Evolutionary conservation across 345 rosid species (phyloP).

Genomic region (Noccaea caerulescens): DNA sequence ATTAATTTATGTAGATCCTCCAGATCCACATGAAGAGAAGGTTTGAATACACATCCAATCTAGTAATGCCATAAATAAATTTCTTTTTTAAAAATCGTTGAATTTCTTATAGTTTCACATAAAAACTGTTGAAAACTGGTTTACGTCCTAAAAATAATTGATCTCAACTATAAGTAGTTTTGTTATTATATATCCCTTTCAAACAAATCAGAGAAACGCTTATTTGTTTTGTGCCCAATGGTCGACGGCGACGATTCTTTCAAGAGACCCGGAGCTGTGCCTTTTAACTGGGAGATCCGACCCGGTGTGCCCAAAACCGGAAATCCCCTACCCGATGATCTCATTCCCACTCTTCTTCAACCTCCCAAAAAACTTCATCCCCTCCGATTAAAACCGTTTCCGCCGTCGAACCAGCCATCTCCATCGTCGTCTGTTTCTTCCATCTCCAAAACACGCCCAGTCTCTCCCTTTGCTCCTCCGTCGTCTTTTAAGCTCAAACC

Average conservation of each 20-base stretch:
- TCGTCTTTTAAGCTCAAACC: slow-evolving; percentile 16
- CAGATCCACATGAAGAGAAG: slow-evolving; percentile 27
- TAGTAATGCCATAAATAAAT: slow-evolving; percentile 4
- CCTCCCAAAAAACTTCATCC: slow-evolving; percentile 43
- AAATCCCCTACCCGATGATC: slow-evolving; percentile 34
- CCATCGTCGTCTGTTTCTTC: not conserved
- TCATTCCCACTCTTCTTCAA: slow-evolving; percentile 20
- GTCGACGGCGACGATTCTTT: slow-evolving; percentile 58
- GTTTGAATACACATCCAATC: slow-evolving; percentile 9
- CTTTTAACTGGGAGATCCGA: slow-evolving; percentile 92
- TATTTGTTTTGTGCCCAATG: slow-evolving; percentile 1
- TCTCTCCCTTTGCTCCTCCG: slow-evolving; percentile 41
- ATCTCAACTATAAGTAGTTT: slow-evolving; percentile 16
- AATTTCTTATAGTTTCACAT: slow-evolving; percentile 7
- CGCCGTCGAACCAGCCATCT: slow-evolving; percentile 11
- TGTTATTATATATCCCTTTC: not conserved
- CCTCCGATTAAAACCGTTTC: slow-evolving; percentile 39
- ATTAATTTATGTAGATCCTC: not conserved
- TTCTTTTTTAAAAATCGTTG: slow-evolving; percentile 19
- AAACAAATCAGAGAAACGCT: slow-evolving; percentile 18
- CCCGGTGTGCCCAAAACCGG: slow-evolving; percentile 80
- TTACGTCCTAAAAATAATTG: slow-evolving; percentile 34
- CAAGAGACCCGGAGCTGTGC: slow-evolving; percentile 75
- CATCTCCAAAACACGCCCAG: slow-evolving; percentile 1
- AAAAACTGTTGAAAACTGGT: slow-evolving; percentile 19